A percentile compares a stretch with the other conserved stretches of the same genome.
phyloP scores from a whole-genome alignment of 805 yeast species.

The Yamadazyma scolyti region DNA sequence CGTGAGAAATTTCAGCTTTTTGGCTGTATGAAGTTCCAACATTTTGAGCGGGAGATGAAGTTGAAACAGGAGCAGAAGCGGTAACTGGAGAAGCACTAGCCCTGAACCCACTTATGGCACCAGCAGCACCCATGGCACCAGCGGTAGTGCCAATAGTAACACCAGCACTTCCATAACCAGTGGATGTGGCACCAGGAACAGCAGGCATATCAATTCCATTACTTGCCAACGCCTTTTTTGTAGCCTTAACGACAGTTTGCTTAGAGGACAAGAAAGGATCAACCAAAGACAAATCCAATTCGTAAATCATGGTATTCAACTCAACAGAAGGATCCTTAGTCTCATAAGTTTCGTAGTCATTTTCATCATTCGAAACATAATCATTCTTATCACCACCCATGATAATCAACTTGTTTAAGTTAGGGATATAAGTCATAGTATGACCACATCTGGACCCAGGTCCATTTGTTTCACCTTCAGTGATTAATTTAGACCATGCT shows the following conservation, averaged over 20 bases:
- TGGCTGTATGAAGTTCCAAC: not conserved
- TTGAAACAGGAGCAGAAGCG: not conserved
- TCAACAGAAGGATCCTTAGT: constrained; percentile 43
- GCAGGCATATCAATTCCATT: constrained; percentile 2
- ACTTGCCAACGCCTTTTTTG: constrained; percentile 11
- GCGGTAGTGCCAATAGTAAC: constrained; percentile 9
- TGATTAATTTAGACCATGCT: constrained; percentile 68
- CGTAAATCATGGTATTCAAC: constrained; percentile 56
- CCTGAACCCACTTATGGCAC: constrained; percentile 2
- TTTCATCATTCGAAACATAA: constrained; percentile 48
- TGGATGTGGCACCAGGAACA: constrained; percentile 19
- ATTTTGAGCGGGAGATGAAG: not conserved
- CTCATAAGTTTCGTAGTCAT: constrained; percentile 50
- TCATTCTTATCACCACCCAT: constrained; percentile 92
- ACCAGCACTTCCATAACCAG: constrained; percentile 13
- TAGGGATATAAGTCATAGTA: constrained; percentile 68
- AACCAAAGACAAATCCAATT: constrained; percentile 52
- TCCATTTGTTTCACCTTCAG: constrained; percentile 41
- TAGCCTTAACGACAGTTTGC: constrained; percentile 14
- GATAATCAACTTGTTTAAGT: constrained; percentile 64
- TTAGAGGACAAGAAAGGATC: constrained; percentile 24
- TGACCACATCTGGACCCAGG: constrained; percentile 94
- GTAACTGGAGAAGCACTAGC: constrained; percentile 1
- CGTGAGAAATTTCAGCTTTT: not conserved
- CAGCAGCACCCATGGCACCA: constrained; percentile 2